Evolutionary conservation across 2,329 filamentous ascomycete genomes (phyloP), one percentile per base, ranked within the genome.

Genomic region (Cladosporium sp.): DNA sequence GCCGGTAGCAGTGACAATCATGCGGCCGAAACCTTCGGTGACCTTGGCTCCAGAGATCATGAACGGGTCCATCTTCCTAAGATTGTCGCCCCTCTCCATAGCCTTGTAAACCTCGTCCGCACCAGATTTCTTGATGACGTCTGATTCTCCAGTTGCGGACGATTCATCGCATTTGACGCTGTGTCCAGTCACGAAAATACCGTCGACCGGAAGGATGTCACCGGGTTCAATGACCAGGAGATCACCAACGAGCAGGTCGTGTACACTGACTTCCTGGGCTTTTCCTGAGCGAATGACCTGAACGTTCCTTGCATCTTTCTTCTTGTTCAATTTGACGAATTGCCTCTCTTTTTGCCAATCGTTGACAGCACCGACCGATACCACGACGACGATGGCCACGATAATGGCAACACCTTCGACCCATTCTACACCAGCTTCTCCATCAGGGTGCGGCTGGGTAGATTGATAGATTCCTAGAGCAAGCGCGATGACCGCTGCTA

Each of bases 31-130:
- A 64, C 91, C 91, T 72, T 92, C 90, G 0, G 88, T 87, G 12
- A 94, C 88, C 71, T 92, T 92, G 2, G 89, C 89, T 55, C 91
- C 93, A 34, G 93, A 97, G 71, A 96, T 91, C 72, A 97, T 92
- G 77, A 94, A 94, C 0, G 91, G 91, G 71, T 93, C 91, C 68
- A 90, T 80, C 73, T 92, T 92, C 80, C 84, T 83, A 38, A 89
- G 78, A 18, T 82, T 82, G 62, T 88, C 82, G 66, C 87, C 82
- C 58, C 86, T 87, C 68, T 89, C 84, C 69, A 90, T 88, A 3
- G 87, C 83, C 38, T 83, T 83, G 74, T 85, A 88, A 24, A 92
- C 91, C 28, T 90, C 88, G 32, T 87, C 85, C 2, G 84, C 88
- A 2, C 85, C 76, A 1, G 81, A 84, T 78, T 93, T 93, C 72